Evolutionary conservation across 352 stramenopile genomes (phyloP).

Genomic region (Globisporangium okanoganense): DNA sequence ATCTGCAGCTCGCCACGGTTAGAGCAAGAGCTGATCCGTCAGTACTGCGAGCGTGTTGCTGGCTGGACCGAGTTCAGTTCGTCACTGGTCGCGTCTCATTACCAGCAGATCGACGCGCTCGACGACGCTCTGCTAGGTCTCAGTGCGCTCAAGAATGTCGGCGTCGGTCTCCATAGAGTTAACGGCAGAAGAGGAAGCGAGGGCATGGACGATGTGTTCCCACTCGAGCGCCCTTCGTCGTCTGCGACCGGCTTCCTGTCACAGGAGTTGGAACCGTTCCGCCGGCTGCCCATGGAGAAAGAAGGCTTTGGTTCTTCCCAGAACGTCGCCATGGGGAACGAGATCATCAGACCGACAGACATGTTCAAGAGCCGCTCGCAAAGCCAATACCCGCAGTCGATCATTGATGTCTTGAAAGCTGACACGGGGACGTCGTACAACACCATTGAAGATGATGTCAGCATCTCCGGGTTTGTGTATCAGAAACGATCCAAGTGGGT

Average conservation of each 20-base stretch:
- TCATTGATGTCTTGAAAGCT: constrained; percentile 63
- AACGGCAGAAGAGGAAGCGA: constrained; percentile 30
- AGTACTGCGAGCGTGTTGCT: constrained; percentile 60
- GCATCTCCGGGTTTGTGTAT: constrained; percentile 59
- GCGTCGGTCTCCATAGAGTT: constrained; percentile 8
- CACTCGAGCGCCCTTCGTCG: constrained; percentile 45
- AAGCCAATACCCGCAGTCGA: constrained; percentile 66
- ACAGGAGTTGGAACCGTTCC: constrained; percentile 58
- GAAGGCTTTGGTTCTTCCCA: constrained; percentile 64
- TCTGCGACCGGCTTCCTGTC: constrained; percentile 69
- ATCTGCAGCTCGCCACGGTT: constrained; percentile 70
- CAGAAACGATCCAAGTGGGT: constrained; percentile 75
- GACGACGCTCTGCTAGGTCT: constrained; percentile 36
- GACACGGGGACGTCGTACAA: constrained; percentile 59
- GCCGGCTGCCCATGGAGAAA: constrained; percentile 61
- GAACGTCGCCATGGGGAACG: constrained; percentile 52
- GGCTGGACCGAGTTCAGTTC: constrained; percentile 67
- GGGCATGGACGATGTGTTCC: constrained; percentile 45
- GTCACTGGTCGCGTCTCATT: constrained; percentile 66
- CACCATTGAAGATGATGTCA: constrained; percentile 45
- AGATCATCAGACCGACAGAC: constrained; percentile 57
- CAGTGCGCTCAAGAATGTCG: constrained; percentile 16
- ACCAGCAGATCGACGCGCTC: constrained; percentile 73
- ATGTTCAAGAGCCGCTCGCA: constrained; percentile 73
- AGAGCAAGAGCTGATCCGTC: constrained; percentile 71